Conservation (phyloP, 805 yeast species). For the Starmerella vitae region DNA sequence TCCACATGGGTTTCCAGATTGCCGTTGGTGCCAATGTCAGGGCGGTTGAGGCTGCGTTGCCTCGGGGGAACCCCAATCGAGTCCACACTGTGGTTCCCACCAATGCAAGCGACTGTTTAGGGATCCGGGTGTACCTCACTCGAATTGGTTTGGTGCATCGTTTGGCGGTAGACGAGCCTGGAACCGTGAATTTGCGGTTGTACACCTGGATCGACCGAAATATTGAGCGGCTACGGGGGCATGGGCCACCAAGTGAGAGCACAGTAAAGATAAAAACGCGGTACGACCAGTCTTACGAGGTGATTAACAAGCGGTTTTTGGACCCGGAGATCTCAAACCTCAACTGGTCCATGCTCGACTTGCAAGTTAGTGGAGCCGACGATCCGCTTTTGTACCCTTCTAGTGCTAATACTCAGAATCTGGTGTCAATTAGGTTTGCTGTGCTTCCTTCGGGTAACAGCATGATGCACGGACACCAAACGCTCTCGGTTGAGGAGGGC, state of each 20-base stretch:
- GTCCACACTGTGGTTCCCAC: constrained; percentile 45
- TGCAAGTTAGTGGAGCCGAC: constrained; percentile 78
- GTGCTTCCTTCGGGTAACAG: constrained; percentile 48
- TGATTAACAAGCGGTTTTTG: constrained; percentile 43
- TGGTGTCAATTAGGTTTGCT: constrained; percentile 68
- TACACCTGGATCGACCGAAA: constrained; percentile 30
- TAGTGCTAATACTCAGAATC: constrained; percentile 35
- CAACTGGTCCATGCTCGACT: constrained; percentile 91
- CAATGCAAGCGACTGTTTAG: constrained; percentile 31
- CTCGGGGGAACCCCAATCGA: constrained; percentile 41
- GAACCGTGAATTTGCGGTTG: constrained; percentile 65
- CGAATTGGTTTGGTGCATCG: constrained; percentile 78
- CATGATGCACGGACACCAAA: constrained; percentile 45
- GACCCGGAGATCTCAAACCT: constrained; percentile 30
- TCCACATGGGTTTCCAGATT: constrained; percentile 81
- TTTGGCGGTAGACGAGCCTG: constrained; percentile 56
- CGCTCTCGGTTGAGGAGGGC: constrained; percentile 68
- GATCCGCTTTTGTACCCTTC: constrained; percentile 41
- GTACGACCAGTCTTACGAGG: constrained; percentile 53
- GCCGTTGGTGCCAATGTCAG: constrained; percentile 60
- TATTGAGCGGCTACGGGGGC: constrained; percentile 5
- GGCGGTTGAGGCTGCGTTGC: constrained; percentile 47
- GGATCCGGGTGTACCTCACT: constrained; percentile 58
- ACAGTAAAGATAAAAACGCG: constrained; percentile 46
- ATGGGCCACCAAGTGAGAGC: constrained; percentile 2